Conservation (phyloP, 495 filamentous ascomycete genomes). For the Neurospora sp. region DNA sequence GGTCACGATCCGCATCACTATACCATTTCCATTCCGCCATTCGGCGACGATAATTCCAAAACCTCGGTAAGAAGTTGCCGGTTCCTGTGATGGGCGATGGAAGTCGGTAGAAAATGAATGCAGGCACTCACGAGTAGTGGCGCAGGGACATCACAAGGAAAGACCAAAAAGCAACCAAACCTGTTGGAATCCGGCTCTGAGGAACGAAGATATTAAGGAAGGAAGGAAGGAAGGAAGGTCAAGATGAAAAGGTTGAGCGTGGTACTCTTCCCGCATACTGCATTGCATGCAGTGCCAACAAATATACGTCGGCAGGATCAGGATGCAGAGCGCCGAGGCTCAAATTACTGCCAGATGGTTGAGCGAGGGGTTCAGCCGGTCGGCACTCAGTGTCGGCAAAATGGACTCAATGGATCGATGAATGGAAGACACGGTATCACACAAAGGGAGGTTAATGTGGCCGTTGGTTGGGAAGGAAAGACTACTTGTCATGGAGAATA, state of each 20-base stretch:
- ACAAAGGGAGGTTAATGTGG: not conserved
- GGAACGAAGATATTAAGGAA: not conserved
- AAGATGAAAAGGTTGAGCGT: not conserved
- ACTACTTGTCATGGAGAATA: not conserved
- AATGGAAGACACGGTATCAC: not conserved
- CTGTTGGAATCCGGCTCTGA: not conserved
- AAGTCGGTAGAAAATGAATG: not conserved
- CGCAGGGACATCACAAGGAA: not conserved
- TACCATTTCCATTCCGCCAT: no score
- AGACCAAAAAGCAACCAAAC: not conserved
- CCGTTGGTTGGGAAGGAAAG: not conserved
- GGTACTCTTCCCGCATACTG: not conserved
- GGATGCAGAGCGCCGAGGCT: not conserved
- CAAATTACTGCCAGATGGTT: no score
- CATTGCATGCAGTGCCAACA: not conserved
- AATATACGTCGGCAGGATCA: not conserved
- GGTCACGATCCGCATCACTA: no score
- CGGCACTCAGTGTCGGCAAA: not conserved
- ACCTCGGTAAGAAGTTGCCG: not conserved
- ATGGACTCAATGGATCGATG: not conserved
- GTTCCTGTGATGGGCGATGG: not conserved
- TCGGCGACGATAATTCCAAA: no score
- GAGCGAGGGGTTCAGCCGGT: not conserved
- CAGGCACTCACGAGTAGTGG: not conserved
- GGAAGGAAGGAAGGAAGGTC: not conserved